These are phyloP conservation scores for Orobanche coerulescens DNA, from an alignment of 257 asterid species.

Conservation along the genomic window DNA sequence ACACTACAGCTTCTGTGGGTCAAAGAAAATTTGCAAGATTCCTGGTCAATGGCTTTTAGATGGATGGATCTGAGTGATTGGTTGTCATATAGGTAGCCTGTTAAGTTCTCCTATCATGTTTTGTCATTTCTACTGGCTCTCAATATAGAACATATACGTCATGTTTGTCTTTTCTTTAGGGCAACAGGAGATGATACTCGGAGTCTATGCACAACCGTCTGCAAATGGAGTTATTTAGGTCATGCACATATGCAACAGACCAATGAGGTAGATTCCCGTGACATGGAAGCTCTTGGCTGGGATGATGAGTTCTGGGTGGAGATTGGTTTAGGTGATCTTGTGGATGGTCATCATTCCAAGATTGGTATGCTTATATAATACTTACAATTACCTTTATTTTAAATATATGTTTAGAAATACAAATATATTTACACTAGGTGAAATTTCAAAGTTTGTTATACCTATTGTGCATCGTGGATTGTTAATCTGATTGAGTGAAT, in stretches of 20 bases:
- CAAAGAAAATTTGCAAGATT: conserved; percentile 81
- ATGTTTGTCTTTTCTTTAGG: conserved; percentile 34
- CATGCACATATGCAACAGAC: conserved; percentile 94
- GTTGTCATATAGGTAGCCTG: conserved; percentile 74
- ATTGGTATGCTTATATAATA: conserved; percentile 46
- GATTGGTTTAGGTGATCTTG: conserved; percentile 93
- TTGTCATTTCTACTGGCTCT: conserved; percentile 1
- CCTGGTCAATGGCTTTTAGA: conserved; percentile 89
- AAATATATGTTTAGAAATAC: too few species aligned
- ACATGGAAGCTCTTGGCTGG: conserved; percentile 97
- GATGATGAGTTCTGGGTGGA: conserved; percentile 96
- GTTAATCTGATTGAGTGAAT: background rate
- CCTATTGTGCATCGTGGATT: background rate
- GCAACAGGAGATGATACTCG: conserved; percentile 99
- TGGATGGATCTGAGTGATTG: conserved; percentile 99
- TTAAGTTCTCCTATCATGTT: background rate
- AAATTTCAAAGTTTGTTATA: conserved; percentile 5
- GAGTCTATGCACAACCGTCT: conserved; percentile 92
- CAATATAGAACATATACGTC: background rate
- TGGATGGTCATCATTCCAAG: conserved; percentile 91
- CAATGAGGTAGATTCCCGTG: conserved; percentile 61
- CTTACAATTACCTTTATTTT: conserved; percentile 8
- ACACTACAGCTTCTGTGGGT: conserved; percentile 83
- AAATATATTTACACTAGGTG: conserved; percentile 14
- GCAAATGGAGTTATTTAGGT: conserved; percentile 98